Conservation (phyloP, 257 asterid species). For the Verbascum thapsus region DNA sequence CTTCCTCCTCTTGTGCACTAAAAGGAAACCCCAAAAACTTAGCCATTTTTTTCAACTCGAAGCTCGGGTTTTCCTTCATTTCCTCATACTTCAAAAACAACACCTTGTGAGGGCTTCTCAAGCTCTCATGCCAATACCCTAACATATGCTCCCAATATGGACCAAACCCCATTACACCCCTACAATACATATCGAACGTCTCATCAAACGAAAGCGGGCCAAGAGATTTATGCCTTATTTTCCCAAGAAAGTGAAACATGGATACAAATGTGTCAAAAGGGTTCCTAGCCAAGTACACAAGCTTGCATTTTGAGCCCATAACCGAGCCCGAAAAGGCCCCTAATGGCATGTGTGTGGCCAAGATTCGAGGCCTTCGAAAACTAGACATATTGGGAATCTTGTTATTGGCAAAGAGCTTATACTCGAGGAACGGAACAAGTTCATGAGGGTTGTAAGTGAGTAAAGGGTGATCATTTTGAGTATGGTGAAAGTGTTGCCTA, state of each 20-base stretch:
- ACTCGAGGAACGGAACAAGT: constrained; percentile 54
- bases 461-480: constrained; percentile 36
- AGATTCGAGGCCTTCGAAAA: constrained; percentile 37
- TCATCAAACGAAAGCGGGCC: constrained; percentile 29
- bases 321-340: constrained; percentile 38
- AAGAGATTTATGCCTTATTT: constrained; percentile 27
- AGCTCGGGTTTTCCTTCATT: constrained; percentile 33
- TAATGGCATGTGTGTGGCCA: constrained; percentile 49
- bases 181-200: constrained; percentile 37
- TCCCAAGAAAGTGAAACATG: constrained; percentile 33
- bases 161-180: constrained; percentile 45
- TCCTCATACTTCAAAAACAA: constrained; percentile 60
- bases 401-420: constrained; percentile 31
- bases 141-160: constrained; percentile 70
- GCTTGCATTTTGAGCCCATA: constrained; percentile 27
- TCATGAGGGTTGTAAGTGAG: constrained; percentile 53
- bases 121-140: constrained; percentile 50
- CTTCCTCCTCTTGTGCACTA: constrained; percentile 37
- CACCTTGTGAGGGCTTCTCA: constrained; percentile 37
- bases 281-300: constrained; percentile 52
- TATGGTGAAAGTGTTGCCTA: constrained; percentile 12
- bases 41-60: constrained; percentile 39
- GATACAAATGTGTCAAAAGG: constrained; percentile 54
- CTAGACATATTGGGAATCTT: constrained; percentile 32
- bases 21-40: constrained; percentile 54